These are phyloP conservation scores for Scorias spongiosa DNA, from an alignment of 2,329 filamentous ascomycete genomes.

Conservation along the genomic window DNA sequence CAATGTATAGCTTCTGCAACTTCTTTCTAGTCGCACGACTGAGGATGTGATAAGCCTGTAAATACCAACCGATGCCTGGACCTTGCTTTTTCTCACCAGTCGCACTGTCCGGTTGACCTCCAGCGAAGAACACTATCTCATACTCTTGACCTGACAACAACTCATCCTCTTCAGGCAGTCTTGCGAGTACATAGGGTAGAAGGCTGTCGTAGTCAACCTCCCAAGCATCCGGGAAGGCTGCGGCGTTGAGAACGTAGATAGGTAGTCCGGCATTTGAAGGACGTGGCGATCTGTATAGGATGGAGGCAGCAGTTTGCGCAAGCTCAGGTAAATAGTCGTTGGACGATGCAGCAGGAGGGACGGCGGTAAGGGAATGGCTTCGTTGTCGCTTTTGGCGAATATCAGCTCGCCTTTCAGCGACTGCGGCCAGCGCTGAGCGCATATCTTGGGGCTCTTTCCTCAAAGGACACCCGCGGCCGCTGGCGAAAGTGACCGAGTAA, in stretches of 20 bases:
- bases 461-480: too few relatives aligned
- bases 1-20: slow-evolving; percentile 40
- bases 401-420: slow-evolving; percentile 12
- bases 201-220: slow-evolving; percentile 40
- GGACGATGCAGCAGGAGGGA: slow-evolving; percentile 30
- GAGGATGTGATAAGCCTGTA: slow-evolving; percentile 42
- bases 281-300: slow-evolving; percentile 38
- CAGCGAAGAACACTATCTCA: slow-evolving; percentile 42
- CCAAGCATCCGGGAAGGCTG: slow-evolving; percentile 39
- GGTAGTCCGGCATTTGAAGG: slow-evolving; percentile 35
- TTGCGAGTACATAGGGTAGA: slow-evolving; percentile 39
- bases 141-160: slow-evolving; percentile 38
- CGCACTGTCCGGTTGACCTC: slow-evolving; percentile 31
- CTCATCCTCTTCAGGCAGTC: slow-evolving; percentile 40
- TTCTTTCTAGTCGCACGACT: slow-evolving; percentile 39
- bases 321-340: slow-evolving; percentile 33
- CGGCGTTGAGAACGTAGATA: slow-evolving; percentile 40
- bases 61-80: slow-evolving; percentile 40
- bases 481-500: too few relatives aligned
- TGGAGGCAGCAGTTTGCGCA: slow-evolving; percentile 34
- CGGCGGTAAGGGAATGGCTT: slow-evolving; percentile 30
- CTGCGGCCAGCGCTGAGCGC: slow-evolving; percentile 16
- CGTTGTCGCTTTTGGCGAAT: slow-evolving; percentile 8
- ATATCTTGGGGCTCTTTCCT: slow-evolving; percentile 4
- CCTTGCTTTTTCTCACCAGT: slow-evolving; percentile 30